Evolutionary conservation across 805 yeast genomes (phyloP), one percentile per base, ranked within the genome.

Genomic region (Yamadazyma nakazawae): DNA sequence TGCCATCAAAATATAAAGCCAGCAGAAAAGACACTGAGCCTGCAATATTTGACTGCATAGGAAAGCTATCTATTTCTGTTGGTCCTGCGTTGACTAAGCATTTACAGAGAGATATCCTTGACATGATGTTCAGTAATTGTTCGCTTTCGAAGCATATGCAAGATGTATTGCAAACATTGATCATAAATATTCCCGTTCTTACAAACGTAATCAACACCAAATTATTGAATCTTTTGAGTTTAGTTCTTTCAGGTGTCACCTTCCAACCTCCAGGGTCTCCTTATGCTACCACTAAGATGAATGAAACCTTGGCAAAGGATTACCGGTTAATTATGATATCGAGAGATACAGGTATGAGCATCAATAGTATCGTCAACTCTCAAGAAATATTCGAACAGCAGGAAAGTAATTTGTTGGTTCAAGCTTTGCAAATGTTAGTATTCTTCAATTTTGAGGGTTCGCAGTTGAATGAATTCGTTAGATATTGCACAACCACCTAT

Each of bases 81-180:
- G 97, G 97, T 0, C 95, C 96, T 11, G 96, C 96, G 0, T 71
- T 92, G 46, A 88, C 97, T 0, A 94, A 92, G 59, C 90, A 88
- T 61, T 68, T 94, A 46, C 91, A 89, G 53, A 78, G 84, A 51
- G 96, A 88, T 57, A 76, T 92, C 18, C 67, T 92, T 43, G 91
- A 85, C 54, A 74, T 87, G 66, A 78, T 92, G 67, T 75, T 92
- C 55, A 66, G 70, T 31, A 78, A 84, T 40, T 89, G 96, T 50
- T 87, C 96, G 0, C 75, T 92, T 44, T 85, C 89, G n/a, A 84
- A 81, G 53, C 84, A 86, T 51, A 82, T 92, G 82, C 84, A 88
- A 58, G 81, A 82, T 49, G 85, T 94, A 12, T 62, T 92, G 28
- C 75, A 79, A 48, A 79, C 81, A 2, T 74, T 92, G 21, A 82